Conservation (phyloP, 2,329 filamentous ascomycete genomes). For the Teratosphaeria epicoccoides region DNA sequence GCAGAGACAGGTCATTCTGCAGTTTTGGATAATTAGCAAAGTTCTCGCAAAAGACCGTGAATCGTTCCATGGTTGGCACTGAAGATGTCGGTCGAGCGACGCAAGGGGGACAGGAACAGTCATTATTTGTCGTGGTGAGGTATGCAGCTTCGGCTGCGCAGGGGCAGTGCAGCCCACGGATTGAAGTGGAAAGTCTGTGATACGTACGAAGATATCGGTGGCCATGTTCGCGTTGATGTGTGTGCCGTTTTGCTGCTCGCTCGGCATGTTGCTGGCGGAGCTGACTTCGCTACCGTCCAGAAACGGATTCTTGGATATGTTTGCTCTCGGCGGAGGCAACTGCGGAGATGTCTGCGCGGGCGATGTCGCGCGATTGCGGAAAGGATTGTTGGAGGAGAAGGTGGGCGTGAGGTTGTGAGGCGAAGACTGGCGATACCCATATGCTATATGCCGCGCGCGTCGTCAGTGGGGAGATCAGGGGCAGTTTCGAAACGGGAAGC, state of each 20-base stretch:
- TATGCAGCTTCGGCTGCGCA: neutral
- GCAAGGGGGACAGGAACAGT: neutral
- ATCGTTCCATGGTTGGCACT: slow-evolving; percentile 28
- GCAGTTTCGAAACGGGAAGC: slow-evolving; percentile 2
- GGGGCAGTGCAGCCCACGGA: neutral
- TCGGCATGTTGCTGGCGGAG: slow-evolving; percentile 1
- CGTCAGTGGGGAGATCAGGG: neutral
- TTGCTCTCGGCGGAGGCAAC: slow-evolving; percentile 42
- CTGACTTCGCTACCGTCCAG: slow-evolving; percentile 36
- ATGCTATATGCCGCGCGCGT: neutral
- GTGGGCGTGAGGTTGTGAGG: slow-evolving; percentile 46
- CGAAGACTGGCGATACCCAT: slow-evolving; percentile 37
- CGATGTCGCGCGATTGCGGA: slow-evolving; percentile 59
- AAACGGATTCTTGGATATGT: slow-evolving; percentile 62
- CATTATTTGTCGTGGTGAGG: neutral
- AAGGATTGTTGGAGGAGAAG: slow-evolving; percentile 68
- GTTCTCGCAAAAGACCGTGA: slow-evolving; percentile 27
- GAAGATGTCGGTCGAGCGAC: neutral
- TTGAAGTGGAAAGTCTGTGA: slow-evolving; percentile 1
- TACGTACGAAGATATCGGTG: slow-evolving; percentile 68
- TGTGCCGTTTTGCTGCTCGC: slow-evolving; percentile 4
- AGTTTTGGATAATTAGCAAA: slow-evolving; percentile 34
- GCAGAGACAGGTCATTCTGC: slow-evolving; percentile 58
- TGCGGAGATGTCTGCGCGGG: slow-evolving; percentile 8
- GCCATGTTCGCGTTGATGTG: slow-evolving; percentile 41